Conservation (phyloP, 805 yeast genomes). For the Ogataea allantospora region DNA sequence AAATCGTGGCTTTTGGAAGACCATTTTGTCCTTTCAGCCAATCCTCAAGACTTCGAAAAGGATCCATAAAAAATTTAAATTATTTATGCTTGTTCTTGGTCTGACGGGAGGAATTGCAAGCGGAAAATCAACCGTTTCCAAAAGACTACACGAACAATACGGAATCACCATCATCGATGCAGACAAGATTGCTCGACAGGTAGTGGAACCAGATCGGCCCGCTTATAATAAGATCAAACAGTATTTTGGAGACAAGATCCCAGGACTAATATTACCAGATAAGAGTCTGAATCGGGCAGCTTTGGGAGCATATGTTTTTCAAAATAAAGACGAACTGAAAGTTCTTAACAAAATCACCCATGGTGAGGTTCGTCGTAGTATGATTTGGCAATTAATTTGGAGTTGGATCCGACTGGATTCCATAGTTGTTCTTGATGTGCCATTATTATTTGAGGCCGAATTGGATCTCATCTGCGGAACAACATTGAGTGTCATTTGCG, state of each 20-base stretch:
- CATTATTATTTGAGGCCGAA: constrained; percentile 79
- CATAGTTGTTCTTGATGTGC: constrained; percentile 82
- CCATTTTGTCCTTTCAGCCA: constrained; percentile 32
- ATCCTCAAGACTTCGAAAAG: constrained; percentile 21
- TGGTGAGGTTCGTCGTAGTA: constrained; percentile 76
- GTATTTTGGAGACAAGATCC: constrained; percentile 55
- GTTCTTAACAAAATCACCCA: constrained; percentile 77
- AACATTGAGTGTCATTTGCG: constrained; percentile 66
- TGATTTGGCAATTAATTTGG: constrained; percentile 51
- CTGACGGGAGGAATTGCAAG: constrained; percentile 97
- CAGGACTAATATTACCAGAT: constrained; percentile 47
- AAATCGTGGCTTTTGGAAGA: constrained; percentile 29
- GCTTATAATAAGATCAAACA: constrained; percentile 67
- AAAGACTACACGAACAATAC: constrained; percentile 49
- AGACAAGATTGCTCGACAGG: constrained; percentile 81
- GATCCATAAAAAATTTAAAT: constrained; percentile 12
- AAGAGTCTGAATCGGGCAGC: constrained; percentile 64
- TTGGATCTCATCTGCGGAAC: constrained; percentile 70
- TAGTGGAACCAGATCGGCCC: constrained; percentile 74
- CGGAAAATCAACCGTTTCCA: constrained; percentile 93
- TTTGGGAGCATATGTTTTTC: constrained; percentile 78
- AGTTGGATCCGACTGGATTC: constrained; percentile 58
- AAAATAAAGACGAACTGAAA: constrained; percentile 54
- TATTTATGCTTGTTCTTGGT: constrained; percentile 81
- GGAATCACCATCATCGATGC: constrained; percentile 76